Percentiles rank a stretch among this genome's conserved stretches.
These are phyloP conservation scores for Blastobotrys attinorum DNA, from an alignment of 805 yeast genomes.

Conservation along the genomic window DNA sequence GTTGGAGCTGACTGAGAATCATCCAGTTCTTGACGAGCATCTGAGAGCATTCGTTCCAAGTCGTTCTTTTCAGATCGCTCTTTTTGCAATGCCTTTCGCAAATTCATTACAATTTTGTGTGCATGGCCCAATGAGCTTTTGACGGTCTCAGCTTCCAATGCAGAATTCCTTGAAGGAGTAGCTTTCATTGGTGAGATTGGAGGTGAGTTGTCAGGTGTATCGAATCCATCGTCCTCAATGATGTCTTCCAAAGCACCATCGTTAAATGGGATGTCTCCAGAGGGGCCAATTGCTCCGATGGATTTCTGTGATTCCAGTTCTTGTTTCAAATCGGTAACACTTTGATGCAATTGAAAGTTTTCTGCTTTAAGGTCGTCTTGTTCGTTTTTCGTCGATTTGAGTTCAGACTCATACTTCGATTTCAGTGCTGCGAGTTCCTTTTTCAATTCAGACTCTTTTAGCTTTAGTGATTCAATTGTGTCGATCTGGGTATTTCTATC, in stretches of 20 bases:
- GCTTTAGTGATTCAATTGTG: slow-evolving; percentile 23
- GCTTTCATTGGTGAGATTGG: slow-evolving; percentile 29
- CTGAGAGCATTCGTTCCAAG: slow-evolving; percentile 24
- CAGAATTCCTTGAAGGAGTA: slow-evolving; percentile 25
- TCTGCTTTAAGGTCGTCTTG: slow-evolving; percentile 22
- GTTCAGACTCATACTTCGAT: slow-evolving; percentile 21
- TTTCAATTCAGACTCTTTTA: slow-evolving; percentile 23
- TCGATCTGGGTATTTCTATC: slow-evolving; percentile 21
- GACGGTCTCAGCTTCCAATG: slow-evolving; percentile 59
- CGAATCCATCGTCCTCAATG: slow-evolving; percentile 14
- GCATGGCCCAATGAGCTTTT: slow-evolving; percentile 58
- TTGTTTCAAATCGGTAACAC: slow-evolving; percentile 16
- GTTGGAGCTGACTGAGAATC: background rate
- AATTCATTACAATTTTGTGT: slow-evolving; percentile 50
- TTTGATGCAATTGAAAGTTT: slow-evolving; percentile 14
- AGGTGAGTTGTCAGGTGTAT: slow-evolving; percentile 25
- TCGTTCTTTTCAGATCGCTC: slow-evolving; percentile 35
- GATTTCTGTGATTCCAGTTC: slow-evolving; percentile 12
- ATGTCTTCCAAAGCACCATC: slow-evolving; percentile 7
- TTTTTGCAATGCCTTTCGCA: slow-evolving; percentile 44
- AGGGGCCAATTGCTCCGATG: slow-evolving; percentile 1
- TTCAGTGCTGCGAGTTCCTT: slow-evolving; percentile 18
- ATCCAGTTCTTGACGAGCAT: slow-evolving; percentile 23
- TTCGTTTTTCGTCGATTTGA: slow-evolving; percentile 14
- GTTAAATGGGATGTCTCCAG: slow-evolving; percentile 1